Base-by-base conservation (phyloP, 306 rosid species). In the Cicer pinnatifidum region DNA sequence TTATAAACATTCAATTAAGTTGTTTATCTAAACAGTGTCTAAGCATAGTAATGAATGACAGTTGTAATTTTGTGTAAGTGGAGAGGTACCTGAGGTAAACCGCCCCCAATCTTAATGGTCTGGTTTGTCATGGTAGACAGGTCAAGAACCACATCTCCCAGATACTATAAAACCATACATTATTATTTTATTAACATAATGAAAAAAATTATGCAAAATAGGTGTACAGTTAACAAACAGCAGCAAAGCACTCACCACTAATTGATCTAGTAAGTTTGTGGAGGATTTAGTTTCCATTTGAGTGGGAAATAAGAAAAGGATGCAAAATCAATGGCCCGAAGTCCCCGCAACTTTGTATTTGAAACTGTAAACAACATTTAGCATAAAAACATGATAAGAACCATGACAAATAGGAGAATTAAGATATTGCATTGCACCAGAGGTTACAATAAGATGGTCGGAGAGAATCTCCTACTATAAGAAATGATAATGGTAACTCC, bases 101-200 rank as follows among this genome's bases (percentile, higher is more conserved):
- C 97, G 0, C 96, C 86, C 48, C 96, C 99, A 39, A 94, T 97
- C 88, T 89, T 93, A 71, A 93, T 87, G 13, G 97, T 93, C 60
- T 88, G 92, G 80, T 93, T 87, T 46, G 85, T 52, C 96, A 93
- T 86, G 86, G 11, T 82, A 43, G 96, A 86, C n/a, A 93, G 87
- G 63, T 93, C 94, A 47, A 94, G 91, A 68, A 86, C 90, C 65
- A 87, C 91, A 75, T 93, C 98, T 19, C 98, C 98, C 9, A 97
- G 97, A 54, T 81, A 86, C 98, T 93, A 67, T 12, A 63, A 51
- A 82, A 72, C 69, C 73, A 73, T 43, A 39, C 6, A 9, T 2
- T 11, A 75, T 6, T 28, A 3, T 9, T 39, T 15, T 50, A 73
- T 35, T 20, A 60, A 8, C 40, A 62, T 1, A 28, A 28, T 28